Evolutionary conservation across 768 basidiomycete species (phyloP).

Genomic region (Xerocomellus intermedius): DNA sequence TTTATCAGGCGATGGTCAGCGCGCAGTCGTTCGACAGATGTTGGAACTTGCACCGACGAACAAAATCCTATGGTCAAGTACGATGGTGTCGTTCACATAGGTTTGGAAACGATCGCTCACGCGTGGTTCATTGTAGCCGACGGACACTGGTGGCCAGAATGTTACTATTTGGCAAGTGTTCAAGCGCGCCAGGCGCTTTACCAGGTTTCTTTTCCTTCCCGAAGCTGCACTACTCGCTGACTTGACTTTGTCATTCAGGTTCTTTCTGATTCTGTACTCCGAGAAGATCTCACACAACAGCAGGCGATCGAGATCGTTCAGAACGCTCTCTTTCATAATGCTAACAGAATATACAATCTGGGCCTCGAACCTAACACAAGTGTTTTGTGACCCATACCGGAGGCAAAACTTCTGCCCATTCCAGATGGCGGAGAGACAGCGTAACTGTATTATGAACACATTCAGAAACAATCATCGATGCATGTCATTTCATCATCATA

Average conservation of each 20-base stretch:
- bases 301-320: conserved; percentile 55
- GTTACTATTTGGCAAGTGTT: conserved; percentile 62
- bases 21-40: conserved; percentile 55
- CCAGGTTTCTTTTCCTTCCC: conserved; percentile 39
- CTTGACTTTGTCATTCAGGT: conserved; percentile 55
- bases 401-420: not conserved
- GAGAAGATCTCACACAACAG: conserved; percentile 50
- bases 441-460: too few relatives aligned
- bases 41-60: conserved; percentile 73
- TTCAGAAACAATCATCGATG: too few relatives aligned
- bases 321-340: conserved; percentile 62
- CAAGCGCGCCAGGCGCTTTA: conserved; percentile 66
- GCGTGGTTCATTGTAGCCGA: conserved; percentile 10
- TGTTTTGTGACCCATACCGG: conserved; percentile 1
- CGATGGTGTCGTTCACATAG: conserved; percentile 15
- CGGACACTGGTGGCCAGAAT: conserved; percentile 64
- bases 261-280: conserved; percentile 47
- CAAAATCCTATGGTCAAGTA: conserved; percentile 82
- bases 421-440: not conserved
- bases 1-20: conserved; percentile 63
- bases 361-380: conserved; percentile 38
- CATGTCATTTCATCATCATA: too few relatives aligned
- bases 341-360: conserved; percentile 62
- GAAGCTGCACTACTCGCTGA: conserved; percentile 41
- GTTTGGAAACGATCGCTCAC: not conserved